These are phyloP conservation scores for Jatropha curcas DNA, from an alignment of 345 rosid species.

Conservation along the genomic window DNA sequence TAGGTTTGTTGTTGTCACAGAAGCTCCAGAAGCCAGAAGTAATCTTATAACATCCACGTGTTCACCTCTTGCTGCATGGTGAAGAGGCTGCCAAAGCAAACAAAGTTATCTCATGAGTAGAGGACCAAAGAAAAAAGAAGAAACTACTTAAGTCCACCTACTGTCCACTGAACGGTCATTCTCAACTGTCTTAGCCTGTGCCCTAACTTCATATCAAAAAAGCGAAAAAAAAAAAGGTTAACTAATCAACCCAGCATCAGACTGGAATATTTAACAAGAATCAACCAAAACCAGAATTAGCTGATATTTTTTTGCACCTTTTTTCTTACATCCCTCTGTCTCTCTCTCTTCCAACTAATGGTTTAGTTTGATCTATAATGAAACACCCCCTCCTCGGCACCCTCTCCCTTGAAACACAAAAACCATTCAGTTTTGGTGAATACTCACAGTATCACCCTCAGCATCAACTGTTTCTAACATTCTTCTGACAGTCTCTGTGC, in stretches of 20 bases:
- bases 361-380: background rate
- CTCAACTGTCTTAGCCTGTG: background rate
- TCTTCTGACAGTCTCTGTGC: conserved; percentile 49
- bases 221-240: background rate
- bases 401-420: background rate
- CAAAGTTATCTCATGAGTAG: background rate
- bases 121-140: no score
- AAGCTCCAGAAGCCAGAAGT: conserved; percentile 71
- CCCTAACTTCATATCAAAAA: background rate
- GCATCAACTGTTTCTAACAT: conserved; percentile 72
- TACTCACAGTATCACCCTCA: conserved; percentile 87
- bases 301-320: background rate
- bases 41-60: conserved; percentile 66
- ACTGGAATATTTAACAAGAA: background rate
- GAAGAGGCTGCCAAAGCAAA: conserved; percentile 66
- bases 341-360: background rate
- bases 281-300: background rate
- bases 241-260: background rate
- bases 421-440: background rate
- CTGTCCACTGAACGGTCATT: no score
- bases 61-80: conserved; percentile 94
- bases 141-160: no score
- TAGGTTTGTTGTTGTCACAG: conserved; percentile 49
- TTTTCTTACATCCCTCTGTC: no score
- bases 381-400: background rate